Evolutionary conservation across 345 rosid genomes (phyloP), one percentile per base, ranked within the genome.

Genomic region (Noccaea caerulescens): DNA sequence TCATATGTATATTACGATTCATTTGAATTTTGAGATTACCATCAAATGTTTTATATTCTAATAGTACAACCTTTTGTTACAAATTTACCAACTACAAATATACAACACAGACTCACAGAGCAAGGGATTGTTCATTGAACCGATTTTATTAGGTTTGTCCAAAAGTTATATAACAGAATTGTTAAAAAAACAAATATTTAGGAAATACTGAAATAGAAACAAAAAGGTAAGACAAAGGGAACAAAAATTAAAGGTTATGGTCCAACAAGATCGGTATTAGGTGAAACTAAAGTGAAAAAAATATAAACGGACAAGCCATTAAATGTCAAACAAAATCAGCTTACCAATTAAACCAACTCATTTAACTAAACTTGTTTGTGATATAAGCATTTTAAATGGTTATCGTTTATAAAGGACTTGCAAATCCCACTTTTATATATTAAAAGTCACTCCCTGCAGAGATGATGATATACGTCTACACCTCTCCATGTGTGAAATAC

Each of bases 281-380:
- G 73, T 75, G 64, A 44, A 63, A 70, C 74, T 14, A 70, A 70
- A 59, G 44, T 38, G 52, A 50, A 67, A 27, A 20, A 43, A 67
- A 60, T 52, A 68, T 30, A 44, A 53, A 61, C 14, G 50, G 69
- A 75, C 73, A 68, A 61, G 5, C 63, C 57, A 75, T 5, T 23
- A 68, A 68, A 75, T 75, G 78, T 75, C 78, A 75, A 75, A 68
- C 63, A 37, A 75, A 60, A 68, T 75, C 68, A 8, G 78, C 69
- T 75, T 68, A 75, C 78, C 78, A 61, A 61, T 75, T 75, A 10
- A 75, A 68, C 78, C 69, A 75, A 75, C 78, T 68, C 73, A 53
- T 2, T 36, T 13, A 61, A 75, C 44, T 67, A 59, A 33, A 13
- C 36, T 11, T 58, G 6, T 66, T 42, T 66, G 49, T 59, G 32